Conservation (phyloP, 2,329 filamentous ascomycete genomes). For the Akanthomyces muscarius region DNA sequence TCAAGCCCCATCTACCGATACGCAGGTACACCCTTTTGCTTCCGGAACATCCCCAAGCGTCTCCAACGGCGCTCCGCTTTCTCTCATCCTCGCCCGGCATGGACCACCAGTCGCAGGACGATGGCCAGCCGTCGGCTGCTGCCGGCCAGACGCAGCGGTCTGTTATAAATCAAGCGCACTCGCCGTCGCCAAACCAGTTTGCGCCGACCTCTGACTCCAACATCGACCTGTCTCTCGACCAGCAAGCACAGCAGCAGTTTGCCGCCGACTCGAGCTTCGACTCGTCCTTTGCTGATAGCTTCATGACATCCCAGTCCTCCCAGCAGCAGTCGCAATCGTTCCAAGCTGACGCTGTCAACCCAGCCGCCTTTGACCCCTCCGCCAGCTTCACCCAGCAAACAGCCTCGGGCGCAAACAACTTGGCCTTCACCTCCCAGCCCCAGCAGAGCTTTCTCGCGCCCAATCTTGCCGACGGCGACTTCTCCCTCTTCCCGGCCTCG, state of each 20-base stretch:
- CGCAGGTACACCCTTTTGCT: conserved; percentile 11
- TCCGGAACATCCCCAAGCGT: conserved; percentile 11
- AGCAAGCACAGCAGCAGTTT: conserved; percentile 39
- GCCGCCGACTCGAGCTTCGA: conserved; percentile 44
- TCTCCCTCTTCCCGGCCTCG: conserved; percentile 57
- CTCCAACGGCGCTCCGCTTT: conserved; percentile 14
- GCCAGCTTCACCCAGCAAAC: conserved; percentile 43
- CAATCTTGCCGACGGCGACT: conserved; percentile 54
- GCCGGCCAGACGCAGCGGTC: conserved; percentile 48
- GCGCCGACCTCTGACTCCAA: conserved; percentile 41
- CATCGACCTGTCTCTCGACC: conserved; percentile 57
- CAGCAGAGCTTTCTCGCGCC: conserved; percentile 46
- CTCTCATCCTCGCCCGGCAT: conserved; percentile 4
- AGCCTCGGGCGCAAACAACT: conserved; percentile 30
- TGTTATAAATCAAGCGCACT: conserved; percentile 67
- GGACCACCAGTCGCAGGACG: conserved; percentile 13
- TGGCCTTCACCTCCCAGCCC: conserved; percentile 37
- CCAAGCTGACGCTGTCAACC: conserved; percentile 26
- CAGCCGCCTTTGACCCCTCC: conserved; percentile 37
- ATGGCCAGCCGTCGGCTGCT: conserved; percentile 59
- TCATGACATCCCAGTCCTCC: conserved; percentile 33
- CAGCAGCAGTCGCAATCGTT: conserved; percentile 31
- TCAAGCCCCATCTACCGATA: conserved; percentile 11
- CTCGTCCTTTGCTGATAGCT: conserved; percentile 46
- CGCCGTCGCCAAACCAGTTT: conserved; percentile 57